phyloP scores from a whole-genome alignment of 148 eudicot species.

The Tetragonia tetragonoides region DNA sequence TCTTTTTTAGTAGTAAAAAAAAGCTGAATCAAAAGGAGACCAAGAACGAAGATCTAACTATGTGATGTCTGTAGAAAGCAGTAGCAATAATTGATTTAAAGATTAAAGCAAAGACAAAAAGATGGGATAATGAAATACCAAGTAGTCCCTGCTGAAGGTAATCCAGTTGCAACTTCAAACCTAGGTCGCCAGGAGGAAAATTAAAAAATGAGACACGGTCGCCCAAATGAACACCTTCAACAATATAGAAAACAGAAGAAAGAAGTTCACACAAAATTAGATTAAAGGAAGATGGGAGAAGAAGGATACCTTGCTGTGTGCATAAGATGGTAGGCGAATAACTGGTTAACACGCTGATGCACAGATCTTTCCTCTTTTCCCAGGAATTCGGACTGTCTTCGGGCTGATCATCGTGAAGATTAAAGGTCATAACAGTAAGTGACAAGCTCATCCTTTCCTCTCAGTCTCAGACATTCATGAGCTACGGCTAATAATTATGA shows the following conservation, averaged over 20 bases:
- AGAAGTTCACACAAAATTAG: background rate
- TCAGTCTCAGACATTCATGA: constrained; percentile 8
- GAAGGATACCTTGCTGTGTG: constrained; percentile 77
- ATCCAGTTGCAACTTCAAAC: constrained; percentile 82
- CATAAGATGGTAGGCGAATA: constrained; percentile 85
- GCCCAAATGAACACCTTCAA: background rate
- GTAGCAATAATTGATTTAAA: background rate
- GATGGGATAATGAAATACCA: constrained; percentile 39
- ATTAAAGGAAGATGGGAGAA: background rate
- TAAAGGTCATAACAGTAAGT: constrained; percentile 81
- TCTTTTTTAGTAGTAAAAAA: too few relatives aligned
- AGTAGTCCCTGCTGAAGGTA: constrained; percentile 89
- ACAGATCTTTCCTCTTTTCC: constrained; percentile 90
- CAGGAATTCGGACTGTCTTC: constrained; percentile 83
- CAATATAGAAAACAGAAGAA: background rate
- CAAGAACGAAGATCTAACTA: too few relatives aligned
- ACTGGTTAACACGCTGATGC: constrained; percentile 86
- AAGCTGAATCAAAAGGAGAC: too few relatives aligned
- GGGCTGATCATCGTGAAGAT: constrained; percentile 85
- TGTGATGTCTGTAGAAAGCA: background rate
- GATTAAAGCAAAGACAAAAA: background rate
- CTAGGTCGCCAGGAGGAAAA: constrained; percentile 35
- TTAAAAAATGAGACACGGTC: background rate
- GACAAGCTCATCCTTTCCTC: constrained; percentile 68
- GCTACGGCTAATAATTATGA: background rate